Evolutionary conservation across 2,329 filamentous ascomycete genomes (phyloP), one percentile per base, ranked within the genome.

Genomic region (Claviceps paspali): DNA sequence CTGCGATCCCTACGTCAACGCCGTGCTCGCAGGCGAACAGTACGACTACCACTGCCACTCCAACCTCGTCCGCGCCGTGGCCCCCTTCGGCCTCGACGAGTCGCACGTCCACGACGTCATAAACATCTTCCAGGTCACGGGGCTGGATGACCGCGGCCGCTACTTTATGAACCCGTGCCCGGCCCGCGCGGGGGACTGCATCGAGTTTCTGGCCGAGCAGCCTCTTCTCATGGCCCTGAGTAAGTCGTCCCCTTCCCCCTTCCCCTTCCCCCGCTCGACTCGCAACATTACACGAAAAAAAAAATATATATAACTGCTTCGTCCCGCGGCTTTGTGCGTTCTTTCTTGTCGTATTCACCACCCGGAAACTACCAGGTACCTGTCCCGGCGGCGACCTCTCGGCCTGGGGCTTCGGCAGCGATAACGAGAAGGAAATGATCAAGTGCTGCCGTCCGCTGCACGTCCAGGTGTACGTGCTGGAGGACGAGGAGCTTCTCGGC

Each of bases 31-130:
- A 3, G 76, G 75, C n/a, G 67, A 72, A 35, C 65, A 67, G 23
- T 91, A 85, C 52, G 79, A 91, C 54, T 88, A 73, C 55, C 82
- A 91, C 53, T 92, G 84, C 55, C 83, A 88, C 51, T 84, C 79
- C 2, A 92, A 92, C 53, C 68, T 92, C 9, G 75, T 73, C 1
- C 72, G 84, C 4, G 80, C 84, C 0, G 72, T 91, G 2, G 43
- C 77, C 1, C 76, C 78, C 0, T 76, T 66, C 42, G 81, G 82
- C 0, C 54, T 91, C 29, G 68, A 64, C 5, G 84, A 91, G 56
- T 63, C 64, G 22, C 82, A 91, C 51, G 74, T 91, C 2, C 84
- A 92, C 49, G 83, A 92, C 53, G 83, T 92, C 0, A 66, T 92
- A 38, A 92, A 92, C 50, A 65, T 92, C 3, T 91, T 92, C 52